Evolutionary conservation across 257 asterid species (phyloP).

Genomic region (Solanum bukasovii): DNA sequence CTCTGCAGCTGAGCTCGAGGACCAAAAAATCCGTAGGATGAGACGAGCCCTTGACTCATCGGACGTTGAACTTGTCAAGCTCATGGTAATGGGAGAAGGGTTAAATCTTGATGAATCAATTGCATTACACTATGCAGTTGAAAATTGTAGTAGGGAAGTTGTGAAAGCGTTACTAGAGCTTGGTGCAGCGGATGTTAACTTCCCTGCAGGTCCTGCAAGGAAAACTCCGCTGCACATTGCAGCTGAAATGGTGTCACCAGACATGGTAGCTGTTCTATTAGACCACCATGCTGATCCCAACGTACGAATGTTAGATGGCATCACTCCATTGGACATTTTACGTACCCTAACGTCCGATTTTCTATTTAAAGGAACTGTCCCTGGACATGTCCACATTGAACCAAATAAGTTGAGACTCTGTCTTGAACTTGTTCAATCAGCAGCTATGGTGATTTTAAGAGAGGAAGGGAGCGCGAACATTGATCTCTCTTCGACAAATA

Average conservation of each 20-base stretch:
- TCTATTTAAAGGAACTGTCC: constrained; percentile 77
- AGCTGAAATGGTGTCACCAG: constrained; percentile 96
- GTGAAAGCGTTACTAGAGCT: constrained; percentile 82
- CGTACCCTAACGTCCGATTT: constrained; percentile 95
- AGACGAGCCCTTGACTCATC: constrained; percentile 88
- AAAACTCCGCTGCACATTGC: constrained; percentile 81
- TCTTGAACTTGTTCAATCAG: constrained; percentile 82
- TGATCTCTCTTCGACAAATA: constrained; percentile 19
- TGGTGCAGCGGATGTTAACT: constrained; percentile 92
- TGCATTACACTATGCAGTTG: constrained; percentile 83
- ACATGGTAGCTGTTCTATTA: constrained; percentile 88
- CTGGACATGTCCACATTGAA: constrained; percentile 66
- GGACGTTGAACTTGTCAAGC: constrained; percentile 91
- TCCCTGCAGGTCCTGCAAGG: constrained; percentile 83
- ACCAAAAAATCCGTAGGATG: constrained; percentile 82
- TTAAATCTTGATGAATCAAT: constrained; percentile 74
- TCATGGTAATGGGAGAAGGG: constrained; percentile 99
- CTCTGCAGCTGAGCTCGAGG: constrained; percentile 65
- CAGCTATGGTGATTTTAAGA: constrained; percentile 84
- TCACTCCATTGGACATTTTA: constrained; percentile 73
- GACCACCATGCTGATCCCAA: constrained; percentile 97
- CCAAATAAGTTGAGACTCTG: constrained; percentile 87
- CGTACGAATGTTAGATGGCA: constrained; percentile 65
- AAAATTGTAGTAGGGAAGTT: constrained; percentile 77
- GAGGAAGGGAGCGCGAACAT: constrained; percentile 57